phyloP scores from a whole-genome alignment of 2,329 filamentous ascomycete genomes.

The Monosporascus cannonballus region DNA sequence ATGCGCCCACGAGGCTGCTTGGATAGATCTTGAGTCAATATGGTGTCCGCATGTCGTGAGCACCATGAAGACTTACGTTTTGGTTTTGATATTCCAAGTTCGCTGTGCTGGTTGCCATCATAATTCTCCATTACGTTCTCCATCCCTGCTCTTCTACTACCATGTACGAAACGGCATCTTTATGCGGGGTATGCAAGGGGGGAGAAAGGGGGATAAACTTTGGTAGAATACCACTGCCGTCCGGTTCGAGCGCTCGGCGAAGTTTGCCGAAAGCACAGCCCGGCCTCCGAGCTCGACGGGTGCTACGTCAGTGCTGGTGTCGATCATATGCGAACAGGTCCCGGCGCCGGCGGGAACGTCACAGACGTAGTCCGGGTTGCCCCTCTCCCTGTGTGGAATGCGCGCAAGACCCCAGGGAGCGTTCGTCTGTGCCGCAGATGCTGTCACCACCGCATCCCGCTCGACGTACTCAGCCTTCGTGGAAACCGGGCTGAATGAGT shows the following conservation, averaged over 20 bases:
- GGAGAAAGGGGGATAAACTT: too few relatives aligned
- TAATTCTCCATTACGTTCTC: too few relatives aligned
- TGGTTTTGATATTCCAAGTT: too few relatives aligned
- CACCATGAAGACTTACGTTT: too few relatives aligned
- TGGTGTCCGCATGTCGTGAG: too few relatives aligned
- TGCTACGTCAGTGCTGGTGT: constrained; percentile 44
- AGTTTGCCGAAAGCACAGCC: constrained; percentile 26
- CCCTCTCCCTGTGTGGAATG: constrained; percentile 34
- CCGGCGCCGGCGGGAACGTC: constrained; percentile 34
- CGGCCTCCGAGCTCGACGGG: constrained; percentile 41
- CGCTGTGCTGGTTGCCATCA: too few relatives aligned
- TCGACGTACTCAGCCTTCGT: constrained; percentile 27
- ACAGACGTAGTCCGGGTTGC: constrained; percentile 33
- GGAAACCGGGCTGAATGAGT: not conserved
- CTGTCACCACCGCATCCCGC: constrained; percentile 22
- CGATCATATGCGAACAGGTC: constrained; percentile 46
- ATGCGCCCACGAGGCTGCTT: too few relatives aligned
- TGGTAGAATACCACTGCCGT: constrained; percentile 19
- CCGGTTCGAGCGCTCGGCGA: constrained; percentile 24
- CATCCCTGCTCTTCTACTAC: too few relatives aligned
- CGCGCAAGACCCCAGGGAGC: constrained; percentile 39
- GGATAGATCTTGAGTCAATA: too few relatives aligned
- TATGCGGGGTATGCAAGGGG: too few relatives aligned
- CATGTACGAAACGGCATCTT: too few relatives aligned
- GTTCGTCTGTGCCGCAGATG: constrained; percentile 7